Conservation (phyloP, 495 filamentous ascomycete species). For the Alectoria sarmentosa region DNA sequence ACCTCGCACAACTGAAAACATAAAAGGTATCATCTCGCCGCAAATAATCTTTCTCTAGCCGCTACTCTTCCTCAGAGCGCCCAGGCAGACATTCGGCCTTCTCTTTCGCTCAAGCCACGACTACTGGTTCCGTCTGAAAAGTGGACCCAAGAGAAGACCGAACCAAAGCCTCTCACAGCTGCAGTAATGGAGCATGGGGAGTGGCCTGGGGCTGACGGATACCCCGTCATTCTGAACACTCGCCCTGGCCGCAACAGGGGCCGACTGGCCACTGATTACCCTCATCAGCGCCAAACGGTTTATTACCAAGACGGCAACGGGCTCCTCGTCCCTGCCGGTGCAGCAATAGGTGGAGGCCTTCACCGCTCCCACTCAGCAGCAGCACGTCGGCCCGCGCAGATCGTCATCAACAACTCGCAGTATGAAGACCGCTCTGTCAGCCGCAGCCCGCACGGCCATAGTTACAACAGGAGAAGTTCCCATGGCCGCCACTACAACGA, state of each 20-base stretch:
- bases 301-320: conserved; percentile 23
- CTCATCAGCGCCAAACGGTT: conserved; percentile 14
- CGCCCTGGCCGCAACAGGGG: conserved; percentile 8
- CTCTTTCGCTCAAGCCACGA: neutral
- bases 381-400: conserved; percentile 21
- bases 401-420: conserved; percentile 24
- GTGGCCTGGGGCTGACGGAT: conserved; percentile 2
- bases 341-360: conserved; percentile 9
- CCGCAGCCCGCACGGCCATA: conserved; percentile 19
- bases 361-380: conserved; percentile 20
- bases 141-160: neutral
- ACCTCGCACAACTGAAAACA: neutral
- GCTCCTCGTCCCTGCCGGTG: conserved; percentile 23
- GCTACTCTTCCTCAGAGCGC: neutral
- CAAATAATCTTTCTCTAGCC: neutral
- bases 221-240: conserved; percentile 18
- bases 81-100: neutral
- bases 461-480: neutral
- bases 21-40: conserved; percentile 3
- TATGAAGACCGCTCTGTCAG: conserved; percentile 20
- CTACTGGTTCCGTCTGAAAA: neutral
- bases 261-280: conserved; percentile 20
- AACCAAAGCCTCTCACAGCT: neutral
- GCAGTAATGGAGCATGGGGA: conserved; percentile 1
- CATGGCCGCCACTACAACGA: conserved; percentile 12